Percentiles rank a stretch among this genome's conserved stretches.
These are phyloP conservation scores for Boletus sp. DNA, from an alignment of 768 basidiomycete genomes.

Conservation along the genomic window DNA sequence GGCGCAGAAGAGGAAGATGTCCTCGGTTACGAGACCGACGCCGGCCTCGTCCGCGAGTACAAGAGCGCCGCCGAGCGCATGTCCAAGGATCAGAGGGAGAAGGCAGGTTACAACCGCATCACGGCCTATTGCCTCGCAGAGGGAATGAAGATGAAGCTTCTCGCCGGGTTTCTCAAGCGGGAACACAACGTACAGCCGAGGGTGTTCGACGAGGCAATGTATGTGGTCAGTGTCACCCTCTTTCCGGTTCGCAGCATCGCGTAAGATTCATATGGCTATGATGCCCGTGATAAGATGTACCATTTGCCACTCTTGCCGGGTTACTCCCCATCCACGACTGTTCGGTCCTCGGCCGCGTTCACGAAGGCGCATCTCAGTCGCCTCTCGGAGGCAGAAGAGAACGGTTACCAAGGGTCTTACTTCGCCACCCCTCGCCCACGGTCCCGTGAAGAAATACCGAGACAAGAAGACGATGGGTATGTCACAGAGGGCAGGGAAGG, in stretches of 20 bases:
- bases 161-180: constrained; percentile 83
- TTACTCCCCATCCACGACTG: constrained; percentile 77
- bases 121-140: constrained; percentile 91
- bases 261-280: not conserved
- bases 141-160: constrained; percentile 75
- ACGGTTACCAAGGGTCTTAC: constrained; percentile 85
- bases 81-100: constrained; percentile 80
- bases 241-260: not conserved
- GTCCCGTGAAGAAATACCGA: constrained; percentile 16
- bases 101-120: constrained; percentile 75
- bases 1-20: constrained; percentile 40
- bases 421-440: constrained; percentile 41
- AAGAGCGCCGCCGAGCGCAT: constrained; percentile 87
- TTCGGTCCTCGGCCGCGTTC: constrained; percentile 76
- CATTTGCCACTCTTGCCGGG: constrained; percentile 89
- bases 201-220: constrained; percentile 90
- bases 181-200: constrained; percentile 89
- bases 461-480: constrained; percentile 20
- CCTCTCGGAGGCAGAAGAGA: constrained; percentile 85
- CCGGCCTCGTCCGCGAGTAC: constrained; percentile 61
- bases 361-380: constrained; percentile 59
- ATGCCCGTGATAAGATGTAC: constrained; percentile 60
- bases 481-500: constrained; percentile 35
- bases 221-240: constrained; percentile 60
- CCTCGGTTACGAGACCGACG: constrained; percentile 64